These are phyloP conservation scores for Tetraselmis striata DNA, from an alignment of 139 green algal species.

Conservation along the genomic window DNA sequence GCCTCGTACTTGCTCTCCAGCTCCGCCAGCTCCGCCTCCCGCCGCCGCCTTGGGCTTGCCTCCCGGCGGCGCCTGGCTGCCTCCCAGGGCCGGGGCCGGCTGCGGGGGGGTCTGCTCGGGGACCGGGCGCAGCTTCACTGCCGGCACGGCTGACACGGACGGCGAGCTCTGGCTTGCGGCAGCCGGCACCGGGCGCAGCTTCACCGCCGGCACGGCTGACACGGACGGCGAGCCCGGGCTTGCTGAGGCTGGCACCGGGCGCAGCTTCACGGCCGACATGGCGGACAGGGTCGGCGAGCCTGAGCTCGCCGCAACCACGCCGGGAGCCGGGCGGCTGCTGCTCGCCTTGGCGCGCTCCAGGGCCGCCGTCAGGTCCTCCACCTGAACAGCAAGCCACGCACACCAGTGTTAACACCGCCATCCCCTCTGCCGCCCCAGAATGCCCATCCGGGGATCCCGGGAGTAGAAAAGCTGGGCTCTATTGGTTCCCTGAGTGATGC, in stretches of 20 bases:
- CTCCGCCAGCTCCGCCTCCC: not conserved
- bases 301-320: not conserved
- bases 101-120: too few species aligned
- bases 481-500: too few species aligned
- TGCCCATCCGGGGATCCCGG: too few species aligned
- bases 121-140: too few species aligned
- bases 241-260: too few species aligned
- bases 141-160: not conserved
- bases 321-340: not conserved
- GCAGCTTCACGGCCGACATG: not conserved
- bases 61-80: not conserved
- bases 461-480: too few species aligned
- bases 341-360: not conserved
- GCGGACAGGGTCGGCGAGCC: too few species aligned
- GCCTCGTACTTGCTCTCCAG: not conserved
- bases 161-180: not conserved
- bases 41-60: not conserved
- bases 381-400: too few species aligned
- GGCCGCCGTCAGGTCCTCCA: not conserved
- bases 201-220: not conserved
- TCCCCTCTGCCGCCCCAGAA: too few species aligned
- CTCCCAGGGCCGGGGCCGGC: too few species aligned
- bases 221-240: too few species aligned
- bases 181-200: not conserved
- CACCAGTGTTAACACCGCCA: too few species aligned